Evolutionary conservation across 345 rosid genomes (phyloP).

Genomic region (Populus euphratica): DNA sequence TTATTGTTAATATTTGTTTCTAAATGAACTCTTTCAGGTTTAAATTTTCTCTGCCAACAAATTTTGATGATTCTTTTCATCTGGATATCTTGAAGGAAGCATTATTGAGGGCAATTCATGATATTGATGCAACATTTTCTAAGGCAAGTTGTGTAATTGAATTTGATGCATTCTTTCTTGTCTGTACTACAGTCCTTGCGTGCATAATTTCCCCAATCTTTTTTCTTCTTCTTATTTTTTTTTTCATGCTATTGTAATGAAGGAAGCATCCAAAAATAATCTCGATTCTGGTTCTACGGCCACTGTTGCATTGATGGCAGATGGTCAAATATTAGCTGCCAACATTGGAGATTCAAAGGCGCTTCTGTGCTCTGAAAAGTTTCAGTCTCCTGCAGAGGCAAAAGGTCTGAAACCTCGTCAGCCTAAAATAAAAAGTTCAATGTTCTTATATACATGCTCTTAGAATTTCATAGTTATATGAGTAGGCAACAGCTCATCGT

Average conservation of each 20-base stretch:
- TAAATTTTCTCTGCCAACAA: slow-evolving; percentile 42
- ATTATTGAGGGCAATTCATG: slow-evolving; percentile 77
- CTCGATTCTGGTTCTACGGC: slow-evolving; percentile 82
- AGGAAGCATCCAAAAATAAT: slow-evolving; percentile 69
- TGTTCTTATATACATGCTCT: neutral
- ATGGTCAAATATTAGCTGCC: slow-evolving; percentile 76
- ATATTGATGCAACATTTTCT: slow-evolving; percentile 79
- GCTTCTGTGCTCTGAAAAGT: slow-evolving; percentile 76
- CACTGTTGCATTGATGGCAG: slow-evolving; percentile 67
- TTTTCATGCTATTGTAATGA: slow-evolving; percentile 21
- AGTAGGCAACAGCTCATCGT: neutral
- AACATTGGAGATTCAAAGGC: slow-evolving; percentile 96
- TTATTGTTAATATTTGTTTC: neutral
- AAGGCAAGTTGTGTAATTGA: slow-evolving; percentile 38
- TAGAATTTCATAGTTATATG: neutral
- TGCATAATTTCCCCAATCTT: neutral
- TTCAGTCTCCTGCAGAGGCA: slow-evolving; percentile 72
- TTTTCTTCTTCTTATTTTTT: neutral
- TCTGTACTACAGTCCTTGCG: neutral
- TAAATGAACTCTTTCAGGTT: slow-evolving; percentile 44
- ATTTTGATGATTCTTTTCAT: slow-evolving; percentile 61
- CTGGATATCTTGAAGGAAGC: slow-evolving; percentile 84
- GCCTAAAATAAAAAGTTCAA: slow-evolving; percentile 2
- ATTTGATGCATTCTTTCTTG: neutral
- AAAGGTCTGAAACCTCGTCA: slow-evolving; percentile 51